Conservation (phyloP, 148 eudicot species). For the Limonium bicolor region DNA sequence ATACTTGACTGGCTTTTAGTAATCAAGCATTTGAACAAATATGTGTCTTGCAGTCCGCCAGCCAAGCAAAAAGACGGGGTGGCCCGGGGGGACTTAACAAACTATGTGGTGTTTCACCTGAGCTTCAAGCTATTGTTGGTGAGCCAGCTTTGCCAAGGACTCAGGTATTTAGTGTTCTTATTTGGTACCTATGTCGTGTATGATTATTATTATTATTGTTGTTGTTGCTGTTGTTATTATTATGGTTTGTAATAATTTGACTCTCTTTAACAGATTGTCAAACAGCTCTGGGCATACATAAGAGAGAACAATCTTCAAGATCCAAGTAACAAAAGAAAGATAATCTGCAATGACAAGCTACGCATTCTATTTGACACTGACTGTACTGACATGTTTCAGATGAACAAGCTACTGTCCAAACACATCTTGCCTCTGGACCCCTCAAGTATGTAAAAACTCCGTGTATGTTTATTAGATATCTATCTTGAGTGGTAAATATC, state of each 20-base stretch:
- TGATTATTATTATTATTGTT: background rate
- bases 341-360: constrained; percentile 31
- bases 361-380: constrained; percentile 33
- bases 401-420: constrained; percentile 37
- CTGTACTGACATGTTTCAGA: constrained; percentile 37
- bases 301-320: constrained; percentile 94
- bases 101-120: constrained; percentile 74
- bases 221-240: background rate
- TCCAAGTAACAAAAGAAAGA: constrained; percentile 82
- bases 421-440: constrained; percentile 25
- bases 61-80: constrained; percentile 58
- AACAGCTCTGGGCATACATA: constrained; percentile 90
- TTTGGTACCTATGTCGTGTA: too few species aligned
- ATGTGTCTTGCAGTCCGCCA: constrained; percentile 36
- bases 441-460: constrained; percentile 10
- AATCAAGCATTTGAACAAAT: background rate
- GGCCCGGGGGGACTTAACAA: constrained; percentile 88
- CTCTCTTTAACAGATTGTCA: constrained; percentile 53
- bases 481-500: background rate
- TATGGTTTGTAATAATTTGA: background rate
- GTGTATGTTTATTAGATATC: background rate
- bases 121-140: constrained; percentile 71
- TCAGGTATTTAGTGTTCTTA: too few species aligned
- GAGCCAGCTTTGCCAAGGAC: constrained; percentile 73
- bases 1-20: background rate